A percentile compares a stretch with the other conserved stretches of the same genome.
These are phyloP conservation scores for Eutrema salsugineum DNA, from an alignment of 441 rosid genomes.

Conservation along the genomic window DNA sequence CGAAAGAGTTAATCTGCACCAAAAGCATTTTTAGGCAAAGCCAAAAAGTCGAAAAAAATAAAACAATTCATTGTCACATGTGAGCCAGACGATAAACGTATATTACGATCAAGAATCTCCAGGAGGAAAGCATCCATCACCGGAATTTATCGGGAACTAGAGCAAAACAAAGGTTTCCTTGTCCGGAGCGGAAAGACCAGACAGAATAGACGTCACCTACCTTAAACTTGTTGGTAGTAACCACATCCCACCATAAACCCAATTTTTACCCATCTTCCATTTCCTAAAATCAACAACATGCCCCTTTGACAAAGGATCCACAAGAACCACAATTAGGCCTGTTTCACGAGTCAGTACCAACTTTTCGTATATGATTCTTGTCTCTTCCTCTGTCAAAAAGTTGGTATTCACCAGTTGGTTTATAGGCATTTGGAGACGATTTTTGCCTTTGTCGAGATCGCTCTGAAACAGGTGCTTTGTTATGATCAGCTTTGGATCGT, in stretches of 20 bases:
- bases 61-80: background rate
- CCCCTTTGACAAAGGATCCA: background rate
- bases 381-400: background rate
- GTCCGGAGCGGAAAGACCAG: background rate
- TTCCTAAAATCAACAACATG: background rate
- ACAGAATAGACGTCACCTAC: background rate
- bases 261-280: background rate
- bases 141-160: background rate
- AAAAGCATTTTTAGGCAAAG: background rate
- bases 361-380: background rate
- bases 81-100: background rate
- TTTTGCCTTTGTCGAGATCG: background rate
- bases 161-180: background rate
- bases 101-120: too few relatives aligned
- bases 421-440: background rate
- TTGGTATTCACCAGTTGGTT: background rate
- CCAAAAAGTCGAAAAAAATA: background rate
- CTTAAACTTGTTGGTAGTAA: background rate
- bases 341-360: background rate
- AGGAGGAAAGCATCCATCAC: background rate
- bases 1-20: background rate
- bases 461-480: background rate
- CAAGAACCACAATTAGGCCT: background rate
- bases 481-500: background rate
- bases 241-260: background rate